Evolutionary conservation across 2,329 filamentous ascomycete species (phyloP), one percentile per base, ranked within the genome.

Genomic region (Chalaropsis thielavioides): DNA sequence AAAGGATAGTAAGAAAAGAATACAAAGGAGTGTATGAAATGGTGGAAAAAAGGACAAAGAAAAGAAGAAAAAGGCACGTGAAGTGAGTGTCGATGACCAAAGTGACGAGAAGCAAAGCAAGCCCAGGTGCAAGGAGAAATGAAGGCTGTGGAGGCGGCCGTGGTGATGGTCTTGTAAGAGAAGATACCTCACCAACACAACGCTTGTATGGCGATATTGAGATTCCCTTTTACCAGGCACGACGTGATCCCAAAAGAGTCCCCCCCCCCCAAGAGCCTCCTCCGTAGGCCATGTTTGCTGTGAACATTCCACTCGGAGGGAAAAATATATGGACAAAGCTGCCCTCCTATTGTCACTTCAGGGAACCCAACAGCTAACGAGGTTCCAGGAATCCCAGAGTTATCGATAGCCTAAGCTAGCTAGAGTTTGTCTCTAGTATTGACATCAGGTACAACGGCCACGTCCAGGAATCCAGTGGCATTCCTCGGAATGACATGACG

Each of bases 361-460:
- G 54, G 54, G 54, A 58, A 58, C 15, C 27, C 3, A 17, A 8
- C 43, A 38, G 54, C 27, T 19, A 58, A 58, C n/a, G 54, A 35
- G 54, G 54, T 5, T 58, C 27, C 54, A 58, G 31, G 27, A 56
- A 58, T 38, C 31, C 31, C n/a, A n/a, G 54, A 38, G 27, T 27
- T 58, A n/a, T 58, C 54, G 24, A 58, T 38, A 58, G 27, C n/a
- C 54, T 19, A 3, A 10, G 54, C 6, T 8, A 38, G 54, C 54
- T 58, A n/a, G 27, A 58, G 15, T 6, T 7, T 58, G 15, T 6
- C 17, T 58, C 15, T 38, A 10, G 27, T 15, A 31, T 31, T n/a
- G 27, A 58, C 17, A 31, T n/a, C 54, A 31, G 31, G 54, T 19
- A 38, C 54, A 64, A 61, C 64, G 63, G 44, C 69, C 62, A 69